Evolutionary conservation across 2,329 filamentous ascomycete species (phyloP).

Genomic region (Stachybotrys chartarum): DNA sequence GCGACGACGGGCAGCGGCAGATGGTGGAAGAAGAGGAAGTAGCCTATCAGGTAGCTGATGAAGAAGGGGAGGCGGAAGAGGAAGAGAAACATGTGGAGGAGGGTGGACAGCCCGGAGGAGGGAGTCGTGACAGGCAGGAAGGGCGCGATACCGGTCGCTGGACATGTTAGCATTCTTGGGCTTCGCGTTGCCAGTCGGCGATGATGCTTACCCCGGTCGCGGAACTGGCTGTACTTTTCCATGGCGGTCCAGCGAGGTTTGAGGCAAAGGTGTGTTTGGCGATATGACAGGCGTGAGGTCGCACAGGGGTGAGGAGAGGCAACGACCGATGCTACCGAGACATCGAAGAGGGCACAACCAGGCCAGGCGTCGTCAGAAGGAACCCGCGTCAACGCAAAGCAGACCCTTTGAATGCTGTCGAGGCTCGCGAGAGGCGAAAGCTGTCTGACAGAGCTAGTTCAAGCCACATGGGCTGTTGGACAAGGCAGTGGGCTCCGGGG

Average conservation of each 20-base stretch:
- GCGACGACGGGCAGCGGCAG: conserved; percentile 56
- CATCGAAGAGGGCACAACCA: conserved; percentile 1
- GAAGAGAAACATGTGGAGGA: conserved; percentile 68
- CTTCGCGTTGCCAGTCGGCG: background rate
- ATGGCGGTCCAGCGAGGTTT: conserved; percentile 35
- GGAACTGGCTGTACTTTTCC: conserved; percentile 93
- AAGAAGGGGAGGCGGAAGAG: conserved; percentile 74
- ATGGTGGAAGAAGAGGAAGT: conserved; percentile 78
- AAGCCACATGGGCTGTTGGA: background rate
- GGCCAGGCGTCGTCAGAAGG: background rate
- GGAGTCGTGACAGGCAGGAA: conserved; percentile 78
- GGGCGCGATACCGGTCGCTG: conserved; percentile 91
- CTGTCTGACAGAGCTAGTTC: background rate
- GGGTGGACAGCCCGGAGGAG: conserved; percentile 52
- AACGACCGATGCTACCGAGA: background rate
- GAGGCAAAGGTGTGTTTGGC: background rate
- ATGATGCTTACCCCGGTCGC: conserved; percentile 64
- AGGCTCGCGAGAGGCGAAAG: background rate
- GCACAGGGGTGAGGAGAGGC: background rate
- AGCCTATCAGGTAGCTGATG: conserved; percentile 56
- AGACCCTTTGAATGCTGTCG: background rate
- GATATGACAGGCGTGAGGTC: too few species aligned
- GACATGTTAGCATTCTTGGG: conserved; percentile 3
- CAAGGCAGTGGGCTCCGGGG: conserved; percentile 4
- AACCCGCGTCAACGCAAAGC: background rate